Base-by-base conservation (phyloP, 306 rosid species). In the Fragaria ananassa region DNA sequence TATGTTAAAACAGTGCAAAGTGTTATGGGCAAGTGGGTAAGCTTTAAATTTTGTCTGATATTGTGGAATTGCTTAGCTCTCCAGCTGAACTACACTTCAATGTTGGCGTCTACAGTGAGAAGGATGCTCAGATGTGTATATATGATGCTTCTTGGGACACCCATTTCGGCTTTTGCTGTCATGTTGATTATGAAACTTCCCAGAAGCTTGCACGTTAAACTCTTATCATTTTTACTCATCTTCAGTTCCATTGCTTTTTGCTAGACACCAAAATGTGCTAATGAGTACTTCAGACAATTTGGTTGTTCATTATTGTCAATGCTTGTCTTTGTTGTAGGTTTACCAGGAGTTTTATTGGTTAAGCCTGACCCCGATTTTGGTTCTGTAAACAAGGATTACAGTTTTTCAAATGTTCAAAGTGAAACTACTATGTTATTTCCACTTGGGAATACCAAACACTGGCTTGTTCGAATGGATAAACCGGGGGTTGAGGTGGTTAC, bases 381-480 rank as follows among this genome's bases (percentile, higher is more conserved):
- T 74, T 85, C 89, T 68, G 60, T 29, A 13, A 75, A 72, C 53
- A 93, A 86, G 87, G 89, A 85, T 80, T 84, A 85, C 76, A 80
- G 86, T 77, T 86, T 79, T 62, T 70, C 85, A 74, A 82, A 44
- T 80, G 68, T 51, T 72, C 84, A 78, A 79, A 67, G 25, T 74
- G 81, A 80, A 68, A 54, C 74, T 29, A 74, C 62, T 65, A 44
- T 78, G 79, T 86, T 93, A 76, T 88, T 93, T 60, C 97, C 96
- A 53, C 41, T 50, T 5, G 87, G 90, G 71, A 91, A 81, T 83
- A 82, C 93, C n/a, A 87, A 87, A 71, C 89, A 85, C 47, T 94
- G 98, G 98, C 89, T 94, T 77, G 96, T 91, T 78, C 83, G 84
- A 79, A 87, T 91, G 83, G 89, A 85, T 68, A 94, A 85, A 67